Percentiles rank a stretch among this genome's conserved stretches.
Conservation (phyloP, 2,329 filamentous ascomycete genomes). For the Aspergillus japonicus region DNA sequence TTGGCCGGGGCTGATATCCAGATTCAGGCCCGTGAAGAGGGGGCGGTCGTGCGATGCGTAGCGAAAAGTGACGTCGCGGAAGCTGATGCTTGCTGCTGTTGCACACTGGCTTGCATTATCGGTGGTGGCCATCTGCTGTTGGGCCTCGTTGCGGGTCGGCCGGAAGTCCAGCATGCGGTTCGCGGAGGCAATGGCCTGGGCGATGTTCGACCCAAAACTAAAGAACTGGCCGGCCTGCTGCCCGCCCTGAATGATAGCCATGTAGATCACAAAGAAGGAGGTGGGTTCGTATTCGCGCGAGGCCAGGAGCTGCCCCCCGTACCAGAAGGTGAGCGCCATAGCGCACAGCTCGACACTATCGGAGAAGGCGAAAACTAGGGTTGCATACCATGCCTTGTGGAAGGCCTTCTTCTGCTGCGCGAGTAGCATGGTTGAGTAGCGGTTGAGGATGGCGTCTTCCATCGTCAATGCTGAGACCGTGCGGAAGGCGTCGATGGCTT, state of each 20-base stretch:
- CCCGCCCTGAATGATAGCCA: slow-evolving; percentile 65
- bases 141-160: slow-evolving; percentile 24
- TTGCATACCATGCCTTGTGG: slow-evolving; percentile 60
- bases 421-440: slow-evolving; percentile 60
- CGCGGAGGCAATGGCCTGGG: slow-evolving; percentile 38
- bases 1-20: slow-evolving; percentile 40
- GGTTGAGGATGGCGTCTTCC: slow-evolving; percentile 62
- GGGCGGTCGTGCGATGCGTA: slow-evolving; percentile 23
- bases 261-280: slow-evolving; percentile 60
- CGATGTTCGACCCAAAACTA: slow-evolving; percentile 59
- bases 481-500: slow-evolving; percentile 70
- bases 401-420: slow-evolving; percentile 61
- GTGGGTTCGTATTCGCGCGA: slow-evolving; percentile 48
- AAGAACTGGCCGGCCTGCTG: slow-evolving; percentile 67
- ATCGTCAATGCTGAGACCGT: slow-evolving; percentile 70
- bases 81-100: neutral
- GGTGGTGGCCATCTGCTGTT: neutral
- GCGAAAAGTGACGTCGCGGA: slow-evolving; percentile 4
- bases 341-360: slow-evolving; percentile 65
- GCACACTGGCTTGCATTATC: neutral
- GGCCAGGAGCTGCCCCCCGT: slow-evolving; percentile 57
- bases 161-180: slow-evolving; percentile 37
- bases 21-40: slow-evolving; percentile 22
- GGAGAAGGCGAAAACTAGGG: slow-evolving; percentile 66
- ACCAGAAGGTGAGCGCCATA: slow-evolving; percentile 64